phyloP scores from a whole-genome alignment of 2,329 filamentous ascomycete genomes.

The Thielaviopsis populi region DNA sequence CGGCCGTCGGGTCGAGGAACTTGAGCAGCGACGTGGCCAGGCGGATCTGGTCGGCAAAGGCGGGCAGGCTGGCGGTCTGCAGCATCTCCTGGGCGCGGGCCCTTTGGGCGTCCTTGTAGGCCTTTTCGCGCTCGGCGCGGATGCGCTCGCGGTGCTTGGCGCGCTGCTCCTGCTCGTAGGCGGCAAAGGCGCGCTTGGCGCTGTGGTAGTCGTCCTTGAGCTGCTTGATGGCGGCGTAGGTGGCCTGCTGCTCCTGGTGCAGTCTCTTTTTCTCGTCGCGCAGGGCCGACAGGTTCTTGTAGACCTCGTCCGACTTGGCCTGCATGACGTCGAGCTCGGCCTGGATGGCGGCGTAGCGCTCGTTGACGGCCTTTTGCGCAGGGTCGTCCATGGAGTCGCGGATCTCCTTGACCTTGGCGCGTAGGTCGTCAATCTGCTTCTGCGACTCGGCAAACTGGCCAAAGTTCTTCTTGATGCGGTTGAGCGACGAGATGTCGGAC shows the following conservation, averaged over 20 bases:
- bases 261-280: conserved; percentile 76
- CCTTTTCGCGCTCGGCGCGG: conserved; percentile 63
- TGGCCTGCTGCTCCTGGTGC: conserved; percentile 73
- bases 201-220: conserved; percentile 81
- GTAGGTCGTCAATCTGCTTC: conserved; percentile 77
- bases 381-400: conserved; percentile 84
- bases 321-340: conserved; percentile 81
- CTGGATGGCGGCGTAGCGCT: conserved; percentile 73
- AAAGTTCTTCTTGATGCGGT: conserved; percentile 86
- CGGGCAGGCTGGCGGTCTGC: conserved; percentile 67
- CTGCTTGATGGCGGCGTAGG: conserved; percentile 66
- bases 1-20: conserved; percentile 70
- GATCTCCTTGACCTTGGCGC: conserved; percentile 74
- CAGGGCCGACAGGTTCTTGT: conserved; percentile 72
- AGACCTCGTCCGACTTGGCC: conserved; percentile 78
- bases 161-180: conserved; percentile 72
- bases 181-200: conserved; percentile 64
- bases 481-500: conserved; percentile 63
- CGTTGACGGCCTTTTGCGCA: conserved; percentile 73
- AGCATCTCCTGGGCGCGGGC: conserved; percentile 62
- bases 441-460: conserved; percentile 68
- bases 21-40: conserved; percentile 74
- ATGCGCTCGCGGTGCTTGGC: conserved; percentile 62
- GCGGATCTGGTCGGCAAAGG: conserved; percentile 85
- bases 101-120: conserved; percentile 57